Base-by-base conservation (phyloP, 768 basidiomycete species). In the Lactifluus piperatus region DNA sequence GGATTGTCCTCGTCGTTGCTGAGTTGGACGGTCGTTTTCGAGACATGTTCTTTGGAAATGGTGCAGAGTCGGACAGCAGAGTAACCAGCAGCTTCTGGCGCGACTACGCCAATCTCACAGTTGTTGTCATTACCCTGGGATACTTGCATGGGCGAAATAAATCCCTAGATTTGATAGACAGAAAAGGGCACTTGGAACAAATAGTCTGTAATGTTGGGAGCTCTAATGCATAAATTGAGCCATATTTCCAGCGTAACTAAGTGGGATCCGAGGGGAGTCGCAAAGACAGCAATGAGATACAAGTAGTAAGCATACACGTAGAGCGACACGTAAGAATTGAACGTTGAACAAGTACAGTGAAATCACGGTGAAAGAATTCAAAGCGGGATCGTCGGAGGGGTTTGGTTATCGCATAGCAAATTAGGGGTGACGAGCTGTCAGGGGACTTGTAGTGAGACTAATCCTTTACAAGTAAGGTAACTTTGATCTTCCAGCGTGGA, bases 291-390 rank as follows among this genome's bases (percentile, higher is more conserved):
- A 16, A 32, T 45, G 32, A 29, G 43, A 45, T 30, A 58, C 16
- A 58, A 36, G 27, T 56, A 26, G 50, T 51, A 58, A 46, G 50
- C 34, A 51, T 52, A 58, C 57, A 58, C 22, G 32, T 27, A 34
- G 45, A 52, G 16, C 27, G 51, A 30, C 37, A 44, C 49, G 20
- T 34, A 48, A 22, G 22, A 14, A 37, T 27, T n/a, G 56, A 39
- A 53, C 34, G 51, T 20, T 36, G 56, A 47, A 53, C 43, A 32
- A 41, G 51, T 58, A 58, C 51, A 58, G 43, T 13, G 37, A 45
- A 45, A 45, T 24, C 20, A 27, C 32, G 29, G 16, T n/a, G 34
- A 39, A 52, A 30, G 11, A 39, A 29, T 39, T 39, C 30, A 45
- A 24, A 20, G 24, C 14, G 30, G 6, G 18, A 11, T 36, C 20